Percentiles rank a stretch among this genome's conserved stretches.
Conservation (phyloP, 169 alveolate genomes). For the Plasmodium blacklocki region DNA sequence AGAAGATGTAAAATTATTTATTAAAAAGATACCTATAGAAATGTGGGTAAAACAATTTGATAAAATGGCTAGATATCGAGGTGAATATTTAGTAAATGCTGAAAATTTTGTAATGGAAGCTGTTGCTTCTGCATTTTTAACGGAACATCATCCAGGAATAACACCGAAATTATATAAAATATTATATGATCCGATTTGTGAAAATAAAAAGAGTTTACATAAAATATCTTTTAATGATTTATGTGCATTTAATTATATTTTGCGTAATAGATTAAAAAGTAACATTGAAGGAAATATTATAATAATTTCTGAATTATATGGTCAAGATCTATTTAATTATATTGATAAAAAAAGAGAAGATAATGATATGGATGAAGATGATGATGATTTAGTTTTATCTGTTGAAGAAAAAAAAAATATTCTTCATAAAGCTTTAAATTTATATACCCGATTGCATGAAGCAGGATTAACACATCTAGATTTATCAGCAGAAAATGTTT, state of each 20-base stretch:
- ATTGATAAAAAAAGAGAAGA: constrained; percentile 74
- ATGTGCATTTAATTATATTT: constrained; percentile 58
- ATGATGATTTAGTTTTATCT: too few relatives aligned
- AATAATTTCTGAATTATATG: constrained; percentile 79
- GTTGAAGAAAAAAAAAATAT: too few relatives aligned
- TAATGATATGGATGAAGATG: constrained; percentile 20
- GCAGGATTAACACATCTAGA: too few relatives aligned
- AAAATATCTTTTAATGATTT: constrained; percentile 23
- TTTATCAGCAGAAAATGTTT: too few relatives aligned
- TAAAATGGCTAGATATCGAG: constrained; percentile 80
- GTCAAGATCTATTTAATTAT: constrained; percentile 81
- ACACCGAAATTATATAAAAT: constrained; percentile 83
- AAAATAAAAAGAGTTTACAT: constrained; percentile 3
- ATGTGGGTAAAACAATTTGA: constrained; percentile 86
- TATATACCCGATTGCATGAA: too few relatives aligned
- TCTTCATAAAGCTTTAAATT: too few relatives aligned
- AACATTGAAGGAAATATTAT: constrained; percentile 81
- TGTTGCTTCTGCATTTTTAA: constrained; percentile 82
- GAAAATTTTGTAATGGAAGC: constrained; percentile 89
- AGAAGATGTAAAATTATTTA: constrained; percentile 74
- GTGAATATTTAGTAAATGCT: constrained; percentile 86
- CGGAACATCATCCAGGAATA: constrained; percentile 73
- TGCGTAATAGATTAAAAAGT: constrained; percentile 20
- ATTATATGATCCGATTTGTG: constrained; percentile 74
- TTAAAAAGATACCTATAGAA: constrained; percentile 82